phyloP scores from a whole-genome alignment of 1,139 yeast species.

The Blastobotrys indianensis region DNA sequence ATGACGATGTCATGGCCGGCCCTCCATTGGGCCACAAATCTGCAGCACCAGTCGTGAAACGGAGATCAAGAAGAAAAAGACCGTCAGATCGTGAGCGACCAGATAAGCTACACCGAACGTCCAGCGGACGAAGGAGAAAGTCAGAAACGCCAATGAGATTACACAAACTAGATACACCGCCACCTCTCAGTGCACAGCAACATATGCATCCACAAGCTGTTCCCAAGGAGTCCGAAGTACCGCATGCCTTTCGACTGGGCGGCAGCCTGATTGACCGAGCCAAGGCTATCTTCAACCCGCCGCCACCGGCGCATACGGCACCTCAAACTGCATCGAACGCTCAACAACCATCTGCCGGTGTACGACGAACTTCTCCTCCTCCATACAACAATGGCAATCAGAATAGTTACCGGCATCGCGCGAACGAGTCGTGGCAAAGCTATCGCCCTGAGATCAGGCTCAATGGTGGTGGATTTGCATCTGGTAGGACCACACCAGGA shows the following conservation, averaged over 20 bases:
- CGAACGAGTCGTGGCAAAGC: conserved; percentile 1
- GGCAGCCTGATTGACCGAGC: conserved; percentile 10
- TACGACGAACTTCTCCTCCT: neutral
- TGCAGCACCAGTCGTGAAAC: conserved; percentile 1
- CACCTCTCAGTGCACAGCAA: no score
- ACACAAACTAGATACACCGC: no score
- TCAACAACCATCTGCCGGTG: neutral
- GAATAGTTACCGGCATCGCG: neutral
- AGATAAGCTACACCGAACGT: no score
- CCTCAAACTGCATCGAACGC: neutral
- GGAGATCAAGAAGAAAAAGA: conserved; percentile 3
- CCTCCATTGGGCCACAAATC: neutral
- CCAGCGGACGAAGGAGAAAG: no score
- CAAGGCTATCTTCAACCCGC: conserved; percentile 10
- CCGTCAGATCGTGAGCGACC: no score
- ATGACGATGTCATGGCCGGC: conserved; percentile 3
- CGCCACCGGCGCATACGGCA: conserved; percentile 4
- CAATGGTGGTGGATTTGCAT: neutral
- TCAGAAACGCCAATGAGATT: no score
- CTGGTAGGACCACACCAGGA: neutral
- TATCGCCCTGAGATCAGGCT: neutral
- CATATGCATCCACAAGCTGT: no score
- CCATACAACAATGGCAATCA: conserved; percentile 1
- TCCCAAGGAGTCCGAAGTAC: conserved; percentile 2
- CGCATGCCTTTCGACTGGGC: conserved; percentile 9